These are phyloP conservation scores for Dictyostelium purpureum DNA, from an alignment of 78 protist genomes.

Conservation along the genomic window DNA sequence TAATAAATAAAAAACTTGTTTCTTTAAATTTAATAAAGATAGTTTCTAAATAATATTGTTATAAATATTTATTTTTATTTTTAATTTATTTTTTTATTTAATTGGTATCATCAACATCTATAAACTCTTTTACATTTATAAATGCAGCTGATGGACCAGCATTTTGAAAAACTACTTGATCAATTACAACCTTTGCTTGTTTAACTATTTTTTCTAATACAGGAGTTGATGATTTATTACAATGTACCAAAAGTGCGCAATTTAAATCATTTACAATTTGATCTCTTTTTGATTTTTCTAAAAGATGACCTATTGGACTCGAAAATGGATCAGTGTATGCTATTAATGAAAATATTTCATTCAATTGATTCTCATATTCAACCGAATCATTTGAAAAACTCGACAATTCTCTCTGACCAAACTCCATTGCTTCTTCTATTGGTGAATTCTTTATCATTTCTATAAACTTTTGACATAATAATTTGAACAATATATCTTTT, in stretches of 20 bases:
- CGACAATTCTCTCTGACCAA: slow-evolving; percentile 8
- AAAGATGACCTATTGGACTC: slow-evolving; percentile 60
- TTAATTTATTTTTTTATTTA: not conserved
- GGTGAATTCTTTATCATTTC: slow-evolving; percentile 73
- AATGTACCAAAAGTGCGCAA: slow-evolving; percentile 46
- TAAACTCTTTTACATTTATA: slow-evolving; percentile 46
- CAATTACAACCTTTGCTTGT: slow-evolving; percentile 46
- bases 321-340: slow-evolving; percentile 80
- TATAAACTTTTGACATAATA: slow-evolving; percentile 70
- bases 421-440: slow-evolving; percentile 56
- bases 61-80: not conserved
- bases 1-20: not conserved
- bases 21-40: no score
- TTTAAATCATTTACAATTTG: slow-evolving; percentile 76
- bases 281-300: slow-evolving; percentile 61
- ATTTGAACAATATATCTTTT: slow-evolving; percentile 47
- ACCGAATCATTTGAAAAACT: not conserved
- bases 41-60: not conserved
- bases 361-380: slow-evolving; percentile 15
- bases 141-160: slow-evolving; percentile 41
- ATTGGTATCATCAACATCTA: slow-evolving; percentile 14
- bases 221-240: slow-evolving; percentile 66
- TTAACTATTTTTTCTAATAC: slow-evolving; percentile 52
- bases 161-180: slow-evolving; percentile 31
- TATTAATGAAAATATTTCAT: slow-evolving; percentile 73